phyloP scores from a whole-genome alignment of 257 asterid genomes.

The Linderniella brevidens region DNA sequence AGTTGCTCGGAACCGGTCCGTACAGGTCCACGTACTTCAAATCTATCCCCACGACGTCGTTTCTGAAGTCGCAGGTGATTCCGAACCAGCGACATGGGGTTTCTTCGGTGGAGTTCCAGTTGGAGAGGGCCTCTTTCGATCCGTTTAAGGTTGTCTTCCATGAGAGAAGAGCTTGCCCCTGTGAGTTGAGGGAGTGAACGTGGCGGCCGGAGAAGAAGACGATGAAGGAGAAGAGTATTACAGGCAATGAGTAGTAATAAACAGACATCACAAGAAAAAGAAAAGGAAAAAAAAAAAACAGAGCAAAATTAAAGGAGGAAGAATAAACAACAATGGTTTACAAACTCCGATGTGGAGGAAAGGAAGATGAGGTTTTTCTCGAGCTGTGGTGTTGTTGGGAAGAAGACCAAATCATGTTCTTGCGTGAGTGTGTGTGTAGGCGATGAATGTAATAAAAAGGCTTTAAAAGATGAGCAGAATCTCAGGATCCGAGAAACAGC shows the following conservation, averaged over 20 bases:
- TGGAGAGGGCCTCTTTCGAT: constrained; percentile 20
- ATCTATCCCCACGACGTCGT: constrained; percentile 31
- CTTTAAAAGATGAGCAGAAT: constrained; percentile 17
- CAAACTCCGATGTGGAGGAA: constrained; percentile 27
- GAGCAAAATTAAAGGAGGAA: constrained; percentile 6
- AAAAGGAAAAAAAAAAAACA: constrained; percentile 6
- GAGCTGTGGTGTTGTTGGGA: constrained; percentile 17
- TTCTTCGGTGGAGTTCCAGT: constrained; percentile 36
- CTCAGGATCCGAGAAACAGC: constrained; percentile 42
- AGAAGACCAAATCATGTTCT: constrained; percentile 20
- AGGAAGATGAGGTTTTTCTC: constrained; percentile 23
- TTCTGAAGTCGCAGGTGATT: constrained; percentile 31
- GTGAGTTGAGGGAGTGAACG: constrained; percentile 25
- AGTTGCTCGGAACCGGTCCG: constrained; percentile 33
- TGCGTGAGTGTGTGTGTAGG: constrained; percentile 16
- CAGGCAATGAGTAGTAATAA: constrained; percentile 12
- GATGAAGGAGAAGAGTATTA: constrained; percentile 16
- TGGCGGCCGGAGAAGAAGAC: constrained; percentile 6
- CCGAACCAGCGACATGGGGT: constrained; percentile 31
- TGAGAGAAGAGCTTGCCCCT: constrained; percentile 40
- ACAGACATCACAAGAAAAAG: constrained; percentile 22
- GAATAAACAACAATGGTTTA: constrained; percentile 8
- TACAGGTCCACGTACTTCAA: constrained; percentile 41
- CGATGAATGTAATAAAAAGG: constrained; percentile 11
- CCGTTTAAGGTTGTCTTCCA: constrained; percentile 50